Evolutionary conservation across 306 rosid genomes (phyloP).

Genomic region (Inga laurina): DNA sequence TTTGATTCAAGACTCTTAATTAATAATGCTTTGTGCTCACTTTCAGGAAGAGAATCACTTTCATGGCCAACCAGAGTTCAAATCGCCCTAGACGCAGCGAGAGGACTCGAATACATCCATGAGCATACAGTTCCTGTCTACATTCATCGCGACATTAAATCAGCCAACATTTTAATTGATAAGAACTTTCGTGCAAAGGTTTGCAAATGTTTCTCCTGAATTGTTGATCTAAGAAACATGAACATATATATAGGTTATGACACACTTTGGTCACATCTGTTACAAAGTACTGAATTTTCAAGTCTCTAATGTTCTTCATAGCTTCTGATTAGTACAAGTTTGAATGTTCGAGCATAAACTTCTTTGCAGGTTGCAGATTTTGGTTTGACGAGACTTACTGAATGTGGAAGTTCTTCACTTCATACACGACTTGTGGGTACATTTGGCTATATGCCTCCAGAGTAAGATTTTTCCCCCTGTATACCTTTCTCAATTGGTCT

Average conservation of each 20-base stretch:
- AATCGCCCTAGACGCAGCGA: slow-evolving; percentile 77
- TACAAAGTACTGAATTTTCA: not conserved
- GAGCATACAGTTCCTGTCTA: slow-evolving; percentile 86
- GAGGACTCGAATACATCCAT: slow-evolving; percentile 83
- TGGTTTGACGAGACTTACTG: slow-evolving; percentile 63
- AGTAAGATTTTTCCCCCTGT: slow-evolving; percentile 44
- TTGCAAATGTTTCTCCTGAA: not conserved
- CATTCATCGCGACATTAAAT: slow-evolving; percentile 74
- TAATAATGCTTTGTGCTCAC: not conserved
- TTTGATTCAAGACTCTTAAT: not conserved
- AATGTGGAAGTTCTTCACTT: slow-evolving; percentile 61
- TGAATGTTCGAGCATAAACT: not conserved
- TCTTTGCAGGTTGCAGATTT: slow-evolving; percentile 77
- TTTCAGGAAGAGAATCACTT: slow-evolving; percentile 56
- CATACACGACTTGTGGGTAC: slow-evolving; percentile 77
- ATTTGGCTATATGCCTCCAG: slow-evolving; percentile 83
- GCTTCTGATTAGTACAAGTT: not conserved
- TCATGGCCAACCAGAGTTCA: slow-evolving; percentile 72
- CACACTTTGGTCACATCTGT: not conserved
- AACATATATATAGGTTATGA: not conserved
- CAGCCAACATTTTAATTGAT: slow-evolving; percentile 80
- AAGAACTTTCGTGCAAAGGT: slow-evolving; percentile 76
- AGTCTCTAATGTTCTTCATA: not conserved
- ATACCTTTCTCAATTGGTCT: not conserved
- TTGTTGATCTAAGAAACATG: not conserved